Conservation (phyloP, 108 stramenopile species). For the Cyclostephanos tholiformis region DNA sequence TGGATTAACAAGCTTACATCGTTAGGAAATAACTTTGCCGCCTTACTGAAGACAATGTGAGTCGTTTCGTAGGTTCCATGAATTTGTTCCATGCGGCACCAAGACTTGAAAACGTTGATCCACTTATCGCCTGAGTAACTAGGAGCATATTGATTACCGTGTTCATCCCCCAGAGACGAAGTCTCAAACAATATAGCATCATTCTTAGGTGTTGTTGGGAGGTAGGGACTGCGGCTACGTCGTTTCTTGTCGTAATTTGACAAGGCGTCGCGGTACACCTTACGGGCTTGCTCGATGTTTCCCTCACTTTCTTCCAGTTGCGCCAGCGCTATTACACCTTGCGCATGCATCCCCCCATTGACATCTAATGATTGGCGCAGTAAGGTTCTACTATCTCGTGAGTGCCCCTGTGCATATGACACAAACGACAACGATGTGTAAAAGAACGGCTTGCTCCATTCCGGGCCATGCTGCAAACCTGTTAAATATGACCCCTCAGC, state of each 20-base stretch:
- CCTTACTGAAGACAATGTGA: conserved; percentile 65
- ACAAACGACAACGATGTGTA: conserved; percentile 69
- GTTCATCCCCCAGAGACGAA: conserved; percentile 10
- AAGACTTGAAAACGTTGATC: conserved; percentile 71
- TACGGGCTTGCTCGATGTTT: conserved; percentile 61
- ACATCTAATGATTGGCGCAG: conserved; percentile 55
- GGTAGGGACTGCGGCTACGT: not conserved
- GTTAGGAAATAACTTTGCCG: conserved; percentile 57
- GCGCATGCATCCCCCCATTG: conserved; percentile 68
- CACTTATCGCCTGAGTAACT: conserved; percentile 80
- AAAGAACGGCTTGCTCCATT: conserved; percentile 65
- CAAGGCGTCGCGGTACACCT: conserved; percentile 53
- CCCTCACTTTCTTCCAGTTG: conserved; percentile 78
- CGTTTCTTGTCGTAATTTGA: conserved; percentile 38
- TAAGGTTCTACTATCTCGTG: conserved; percentile 53
- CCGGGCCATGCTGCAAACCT: conserved; percentile 56
- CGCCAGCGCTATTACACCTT: conserved; percentile 74
- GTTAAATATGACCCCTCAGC: conserved; percentile 66
- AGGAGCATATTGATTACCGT: conserved; percentile 13
- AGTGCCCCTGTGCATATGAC: conserved; percentile 63
- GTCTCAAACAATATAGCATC: conserved; percentile 20
- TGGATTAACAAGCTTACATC: conserved; percentile 49
- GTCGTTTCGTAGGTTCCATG: conserved; percentile 61
- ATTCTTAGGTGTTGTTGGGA: not conserved
- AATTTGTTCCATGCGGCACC: conserved; percentile 75